phyloP scores from a whole-genome alignment of 768 basidiomycete species.

The Pilatotrama ljubarskyi region DNA sequence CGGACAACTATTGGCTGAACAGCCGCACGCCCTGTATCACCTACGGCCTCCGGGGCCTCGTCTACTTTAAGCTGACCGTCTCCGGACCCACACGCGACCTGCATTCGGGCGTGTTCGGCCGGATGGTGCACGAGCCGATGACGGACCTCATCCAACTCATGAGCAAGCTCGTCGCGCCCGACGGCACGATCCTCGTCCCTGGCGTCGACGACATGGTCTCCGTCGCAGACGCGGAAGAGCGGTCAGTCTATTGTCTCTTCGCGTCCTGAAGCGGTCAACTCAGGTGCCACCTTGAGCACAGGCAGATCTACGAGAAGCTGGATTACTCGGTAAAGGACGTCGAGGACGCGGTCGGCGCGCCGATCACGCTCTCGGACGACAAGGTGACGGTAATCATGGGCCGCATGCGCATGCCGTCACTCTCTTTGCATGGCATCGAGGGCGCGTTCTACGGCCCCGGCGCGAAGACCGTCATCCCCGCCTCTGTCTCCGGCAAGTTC shows the following conservation, averaged over 20 bases:
- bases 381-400: slow-evolving; percentile 87
- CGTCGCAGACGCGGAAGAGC: slow-evolving; percentile 72
- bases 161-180: slow-evolving; percentile 76
- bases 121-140: slow-evolving; percentile 89
- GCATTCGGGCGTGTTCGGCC: slow-evolving; percentile 87
- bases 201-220: slow-evolving; percentile 87
- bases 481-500: slow-evolving; percentile 87
- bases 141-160: slow-evolving; percentile 85
- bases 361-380: slow-evolving; percentile 72
- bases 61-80: slow-evolving; percentile 82
- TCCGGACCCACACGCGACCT: slow-evolving; percentile 85
- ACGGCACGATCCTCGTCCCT: slow-evolving; percentile 85
- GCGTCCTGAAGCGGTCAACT: background rate
- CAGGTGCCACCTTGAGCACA: slow-evolving; percentile 25
- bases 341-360: slow-evolving; percentile 71
- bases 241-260: slow-evolving; percentile 38
- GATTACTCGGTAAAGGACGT: slow-evolving; percentile 76
- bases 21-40: slow-evolving; percentile 78
- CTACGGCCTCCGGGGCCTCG: slow-evolving; percentile 85
- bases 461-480: slow-evolving; percentile 93
- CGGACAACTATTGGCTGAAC: slow-evolving; percentile 95
- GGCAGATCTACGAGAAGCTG: slow-evolving; percentile 69
- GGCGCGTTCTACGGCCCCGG: slow-evolving; percentile 87
- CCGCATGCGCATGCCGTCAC: slow-evolving; percentile 85
- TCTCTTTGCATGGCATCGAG: slow-evolving; percentile 94